A percentile compares a stretch with the other conserved stretches of the same genome.
phyloP scores from a whole-genome alignment of 441 rosid genomes.

The Flueggea neowawraea region DNA sequence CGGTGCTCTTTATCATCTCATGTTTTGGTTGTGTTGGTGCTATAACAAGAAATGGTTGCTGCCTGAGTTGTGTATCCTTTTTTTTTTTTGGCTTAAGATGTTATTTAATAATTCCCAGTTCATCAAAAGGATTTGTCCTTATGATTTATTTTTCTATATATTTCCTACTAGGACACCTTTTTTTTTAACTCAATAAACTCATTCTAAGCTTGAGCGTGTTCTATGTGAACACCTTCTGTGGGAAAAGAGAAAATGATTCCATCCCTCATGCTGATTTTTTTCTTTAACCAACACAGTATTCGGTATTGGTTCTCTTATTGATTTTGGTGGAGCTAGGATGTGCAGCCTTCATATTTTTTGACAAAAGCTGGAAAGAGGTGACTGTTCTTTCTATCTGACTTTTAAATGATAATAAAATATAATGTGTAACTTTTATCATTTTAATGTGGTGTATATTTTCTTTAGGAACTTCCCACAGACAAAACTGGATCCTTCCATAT shows the following conservation, averaged over 20 bases:
- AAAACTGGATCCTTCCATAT: slow-evolving; percentile 78
- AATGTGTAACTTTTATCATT: not conserved
- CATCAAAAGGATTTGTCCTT: too few species aligned
- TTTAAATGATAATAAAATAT: not conserved
- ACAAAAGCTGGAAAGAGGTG: slow-evolving; percentile 87
- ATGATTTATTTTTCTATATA: too few species aligned
- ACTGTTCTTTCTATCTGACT: slow-evolving; percentile 14
- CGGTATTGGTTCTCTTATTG: slow-evolving; percentile 71
- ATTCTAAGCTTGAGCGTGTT: too few species aligned
- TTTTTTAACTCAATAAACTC: not conserved
- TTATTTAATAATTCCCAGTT: too few species aligned
- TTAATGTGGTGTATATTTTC: slow-evolving; percentile 8
- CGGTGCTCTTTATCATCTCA: slow-evolving; percentile 75
- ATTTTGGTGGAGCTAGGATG: slow-evolving; percentile 88
- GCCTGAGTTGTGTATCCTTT: slow-evolving; percentile 94
- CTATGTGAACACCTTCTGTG: not conserved
- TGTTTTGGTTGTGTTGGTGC: slow-evolving; percentile 90
- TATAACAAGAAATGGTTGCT: slow-evolving; percentile 79
- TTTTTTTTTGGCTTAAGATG: not conserved
- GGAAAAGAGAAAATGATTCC: not conserved
- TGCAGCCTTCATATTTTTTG: slow-evolving; percentile 89
- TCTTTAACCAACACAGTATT: slow-evolving; percentile 84
- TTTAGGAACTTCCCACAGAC: slow-evolving; percentile 85
- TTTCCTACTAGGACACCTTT: not conserved
- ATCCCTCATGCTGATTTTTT: slow-evolving; percentile 15